Base-by-base conservation (phyloP, 768 basidiomycete species). In the Calocybe gangraenosa region DNA sequence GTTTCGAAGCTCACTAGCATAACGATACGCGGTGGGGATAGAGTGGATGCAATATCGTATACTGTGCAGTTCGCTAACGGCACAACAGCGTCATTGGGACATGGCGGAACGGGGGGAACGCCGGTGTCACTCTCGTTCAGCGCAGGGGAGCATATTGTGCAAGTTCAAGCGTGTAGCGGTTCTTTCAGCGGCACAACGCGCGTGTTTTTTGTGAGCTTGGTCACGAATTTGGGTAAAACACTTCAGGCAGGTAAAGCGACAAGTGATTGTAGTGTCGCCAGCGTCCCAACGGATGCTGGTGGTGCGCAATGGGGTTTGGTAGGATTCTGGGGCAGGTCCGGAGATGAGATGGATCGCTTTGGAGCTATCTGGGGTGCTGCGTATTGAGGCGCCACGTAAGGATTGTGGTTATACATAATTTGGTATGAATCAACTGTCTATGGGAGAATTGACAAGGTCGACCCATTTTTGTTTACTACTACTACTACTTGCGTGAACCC, bases 91-190 rank as follows among this genome's bases (percentile, higher is more conserved):
- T 53, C 53, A 2, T 48, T 61, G 11, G 47, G 56, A 3, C 67
- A 65, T 45, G 67, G 68, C 0, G 66, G 67, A 5, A 55, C 61
- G 14, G 68, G 68, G 14, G 68, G 67, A 20, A 58, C 51, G 3
- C 47, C 63, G 0, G 42, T 46, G 2, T 58, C 66, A 1, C 51
- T 70, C 17, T 53, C 57, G 4, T 51, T 70, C 1, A 4, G 52
- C 5, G 11, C 25, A 28, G 56, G 56, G 17, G 65, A 70, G 42
- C 46, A 42, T 22, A 42, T 66, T 18, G 54, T 48, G 7, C 43
- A 49, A 36, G 54, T 59, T 1, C 47, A 53, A 9, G 53, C 60
- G 2, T 68, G 65, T 49, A 58, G 54, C 10, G 67, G 54, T 7
- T 17, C 51, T 42, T 55, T 58, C 40, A 57, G 52, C 39, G 51